phyloP scores from a whole-genome alignment of 1,284 basidiomycete genomes.

The Leucoagaricus sp. region DNA sequence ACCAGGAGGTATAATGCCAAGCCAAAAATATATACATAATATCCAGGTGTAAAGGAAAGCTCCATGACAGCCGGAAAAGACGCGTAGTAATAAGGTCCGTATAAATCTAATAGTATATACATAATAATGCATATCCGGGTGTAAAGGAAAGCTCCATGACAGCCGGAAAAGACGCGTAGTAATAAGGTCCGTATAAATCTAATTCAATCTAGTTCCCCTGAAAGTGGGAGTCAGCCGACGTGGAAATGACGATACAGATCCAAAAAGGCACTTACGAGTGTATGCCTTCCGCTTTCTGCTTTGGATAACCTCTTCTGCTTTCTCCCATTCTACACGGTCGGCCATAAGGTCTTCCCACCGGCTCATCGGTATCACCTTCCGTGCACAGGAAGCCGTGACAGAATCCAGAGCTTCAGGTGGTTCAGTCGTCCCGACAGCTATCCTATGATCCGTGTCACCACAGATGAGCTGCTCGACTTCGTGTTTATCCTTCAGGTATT shows the following conservation, averaged over 20 bases:
- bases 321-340: slow-evolving; percentile 5
- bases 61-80: too few species aligned
- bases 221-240: not conserved
- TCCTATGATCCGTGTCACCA: slow-evolving; percentile 18
- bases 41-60: too few species aligned
- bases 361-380: not conserved
- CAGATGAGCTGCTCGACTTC: slow-evolving; percentile 15
- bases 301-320: slow-evolving; percentile 1
- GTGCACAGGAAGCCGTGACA: not conserved
- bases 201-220: not conserved
- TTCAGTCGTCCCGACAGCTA: slow-evolving; percentile 12
- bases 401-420: not conserved
- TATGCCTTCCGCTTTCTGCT: not conserved
- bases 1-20: too few species aligned
- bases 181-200: too few species aligned
- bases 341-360: slow-evolving; percentile 4
- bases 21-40: too few species aligned
- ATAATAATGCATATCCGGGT: too few species aligned
- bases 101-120: too few species aligned
- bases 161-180: too few species aligned
- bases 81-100: too few species aligned
- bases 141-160: too few species aligned
- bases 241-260: not conserved
- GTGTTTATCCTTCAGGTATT: slow-evolving; percentile 15
- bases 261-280: not conserved